Evolutionary conservation across 2,329 filamentous ascomycete species (phyloP), one percentile per base, ranked within the genome.

Genomic region (Colletotrichum eleusines): DNA sequence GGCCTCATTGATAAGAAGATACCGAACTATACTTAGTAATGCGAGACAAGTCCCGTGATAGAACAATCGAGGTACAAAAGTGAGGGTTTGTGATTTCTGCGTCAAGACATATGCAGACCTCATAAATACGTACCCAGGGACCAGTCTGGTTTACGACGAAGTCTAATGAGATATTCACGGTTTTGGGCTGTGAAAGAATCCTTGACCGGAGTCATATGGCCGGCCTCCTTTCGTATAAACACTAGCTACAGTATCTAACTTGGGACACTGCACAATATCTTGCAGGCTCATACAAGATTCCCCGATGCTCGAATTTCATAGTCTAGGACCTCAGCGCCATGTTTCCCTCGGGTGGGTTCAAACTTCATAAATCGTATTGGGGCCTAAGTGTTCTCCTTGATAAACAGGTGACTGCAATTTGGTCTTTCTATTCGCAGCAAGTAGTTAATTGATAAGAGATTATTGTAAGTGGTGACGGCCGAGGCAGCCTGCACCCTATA

Each of bases 21-120:
- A 50, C 14, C 0, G 6, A 18, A 26, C 12, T 16, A 7, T 5
- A 16, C 0, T 18, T 3, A 6, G 14, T 18, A 16, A 8, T 1
- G 12, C 2, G 23, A 18, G 12, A 23, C 12, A 28, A 18, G 23
- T 2, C 18, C 1, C 5, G n/a, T 28, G 12, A 28, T 16, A 28
- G 14, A 14, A 14, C 6, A 50, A 16, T 23, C 12, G 12, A 28
- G 26, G 1, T 18, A 8, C 6, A 28, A 18, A 28, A 51, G 26
- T 9, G 23, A 51, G 28, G 23, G 1, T 18, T 3, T 3, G 14
- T 18, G 14, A 28, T 51, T 51, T 7, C 23, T 51, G 23, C 48
- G 23, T 16, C 48, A 51, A 16, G 23, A 2, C 14, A 26, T 51
- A 26, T 14, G 23, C 26, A 51, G 23, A 51, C 16, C 48, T 28